Evolutionary conservation across 495 filamentous ascomycete species (phyloP), one percentile per base, ranked within the genome.

Genomic region (Xylona heveae): DNA sequence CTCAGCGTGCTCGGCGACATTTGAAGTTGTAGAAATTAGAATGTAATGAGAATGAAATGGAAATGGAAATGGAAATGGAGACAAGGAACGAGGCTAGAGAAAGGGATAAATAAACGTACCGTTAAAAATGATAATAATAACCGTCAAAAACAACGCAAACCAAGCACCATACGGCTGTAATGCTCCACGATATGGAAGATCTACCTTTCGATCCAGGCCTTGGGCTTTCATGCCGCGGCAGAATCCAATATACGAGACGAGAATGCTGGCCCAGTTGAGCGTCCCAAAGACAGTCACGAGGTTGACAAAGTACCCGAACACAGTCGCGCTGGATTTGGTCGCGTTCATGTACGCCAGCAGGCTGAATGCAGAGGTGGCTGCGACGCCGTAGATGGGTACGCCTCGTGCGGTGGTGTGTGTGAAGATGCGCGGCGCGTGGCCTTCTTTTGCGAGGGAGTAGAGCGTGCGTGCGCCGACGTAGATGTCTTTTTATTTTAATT

Each of bases 31-130:
- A 71, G 84, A 12, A 58, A 57, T 19, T 80, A 21, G 35, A 64
- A 83, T 0, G 83, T 51, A 1, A 75, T 33, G 0, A 75, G 75
- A 36, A 68, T 70, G 14, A 78, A 78, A 78, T 6, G 66, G 65
- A 42, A 78, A 70, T 46, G 71, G 75, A 50, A 83, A 83, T 19
- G 84, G 49, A 39, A 88, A 84, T 0, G 64, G 74, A 1, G 76
- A 57, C 7, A 84, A 40, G 30, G 73, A 58, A 77, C 78, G 83
- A 1, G 66, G 56, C 1, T 69, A 73, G 0, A 67, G 66, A 24
- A 82, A 43, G 42, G 84, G 84, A 7, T 82, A 76, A 0, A 62
- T 63, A 39, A 81, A 88, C 0, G 78, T 79, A 3, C 72, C 63
- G 5, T 80, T 61, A 40, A 84, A 74, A 5, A 67, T 59, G 73